Evolutionary conservation across 2,329 filamentous ascomycete species (phyloP), one percentile per base, ranked within the genome.

Genomic region (Fulvia fulva): DNA sequence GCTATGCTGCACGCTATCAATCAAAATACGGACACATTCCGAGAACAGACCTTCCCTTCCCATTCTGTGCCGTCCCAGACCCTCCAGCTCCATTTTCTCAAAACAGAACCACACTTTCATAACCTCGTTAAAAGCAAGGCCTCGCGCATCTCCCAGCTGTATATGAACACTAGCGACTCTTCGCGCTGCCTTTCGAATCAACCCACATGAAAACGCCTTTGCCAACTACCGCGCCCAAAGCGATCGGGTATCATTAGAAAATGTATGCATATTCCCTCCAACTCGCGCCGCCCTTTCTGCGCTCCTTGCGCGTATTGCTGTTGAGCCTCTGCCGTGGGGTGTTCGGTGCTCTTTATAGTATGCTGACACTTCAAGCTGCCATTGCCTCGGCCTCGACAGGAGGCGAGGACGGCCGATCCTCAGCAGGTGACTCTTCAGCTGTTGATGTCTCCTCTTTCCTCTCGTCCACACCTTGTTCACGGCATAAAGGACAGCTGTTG

Each of bases 401-500:
- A 28, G 23, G 23, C 21, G 44, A 19, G 21, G 21, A 23, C 9
- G 25, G n/a, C n/a, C n/a, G 12, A 16, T 2, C 19, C 12, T 23
- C 22, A 12, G 19, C 44, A 2, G 14, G 9, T 5, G 34, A 19
- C 37, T 56, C 46, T 22, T 21, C 53, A 12, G 28, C 37, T 28
- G 49, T 41, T 11, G 41, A 19, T 4, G 28, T 26, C 21, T 21
- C 53, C 6, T 56, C 68, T 53, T 70, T 70, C 56, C 75, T 78
- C 64, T 83, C 81, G 41, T 82, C 76, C 5, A 85, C 82, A 32
- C 82, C 82, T 68, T 83, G 79, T 37, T 81, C 81, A 67, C 83
- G 76, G 67, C 83, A 86, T 23, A 86, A 76, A 2, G 83, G 83
- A 67, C 83, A 86, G 3, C 83, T 86, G 68, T 86, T 86, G 56